These are phyloP conservation scores for Trichoderma breve DNA, from an alignment of 2,329 filamentous ascomycete genomes.

Conservation along the genomic window DNA sequence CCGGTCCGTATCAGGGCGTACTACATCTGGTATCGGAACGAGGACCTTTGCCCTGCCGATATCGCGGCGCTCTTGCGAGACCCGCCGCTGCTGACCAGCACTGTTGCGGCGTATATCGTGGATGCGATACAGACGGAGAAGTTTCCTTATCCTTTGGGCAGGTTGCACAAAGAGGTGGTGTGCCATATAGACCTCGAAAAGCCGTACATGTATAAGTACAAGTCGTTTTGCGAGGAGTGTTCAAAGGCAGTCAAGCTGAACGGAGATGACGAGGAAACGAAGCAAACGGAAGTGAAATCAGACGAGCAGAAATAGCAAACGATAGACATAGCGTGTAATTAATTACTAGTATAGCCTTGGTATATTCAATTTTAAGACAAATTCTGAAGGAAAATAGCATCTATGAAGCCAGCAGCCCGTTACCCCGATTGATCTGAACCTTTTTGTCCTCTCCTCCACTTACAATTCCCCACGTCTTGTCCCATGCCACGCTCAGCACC, in stretches of 20 bases:
- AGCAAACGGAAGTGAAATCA: not conserved
- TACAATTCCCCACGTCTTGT: slow-evolving; percentile 81
- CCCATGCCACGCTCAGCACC: slow-evolving; percentile 87
- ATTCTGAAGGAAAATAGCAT: not conserved
- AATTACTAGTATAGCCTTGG: slow-evolving; percentile 14
- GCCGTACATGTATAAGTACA: slow-evolving; percentile 15
- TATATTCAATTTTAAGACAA: slow-evolving; percentile 3
- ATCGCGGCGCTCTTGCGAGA: slow-evolving; percentile 58
- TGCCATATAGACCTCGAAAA: slow-evolving; percentile 30
- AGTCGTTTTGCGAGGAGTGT: not conserved
- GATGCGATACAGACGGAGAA: slow-evolving; percentile 51
- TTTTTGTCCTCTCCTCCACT: slow-evolving; percentile 90
- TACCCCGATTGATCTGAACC: slow-evolving; percentile 83
- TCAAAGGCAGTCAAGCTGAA: not conserved
- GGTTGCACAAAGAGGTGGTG: slow-evolving; percentile 48
- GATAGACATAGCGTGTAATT: not conserved
- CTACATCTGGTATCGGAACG: slow-evolving; percentile 59
- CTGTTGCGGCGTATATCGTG: slow-evolving; percentile 59
- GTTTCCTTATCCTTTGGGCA: slow-evolving; percentile 47
- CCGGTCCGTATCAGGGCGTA: slow-evolving; percentile 54
- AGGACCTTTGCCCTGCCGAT: slow-evolving; percentile 45
- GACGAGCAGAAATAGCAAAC: not conserved
- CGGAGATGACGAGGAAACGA: not conserved
- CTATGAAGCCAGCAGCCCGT: slow-evolving; percentile 47
- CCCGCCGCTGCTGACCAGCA: slow-evolving; percentile 56